Conservation (phyloP, 1,139 yeast species). For the Debaryomycetaceae sp. region DNA sequence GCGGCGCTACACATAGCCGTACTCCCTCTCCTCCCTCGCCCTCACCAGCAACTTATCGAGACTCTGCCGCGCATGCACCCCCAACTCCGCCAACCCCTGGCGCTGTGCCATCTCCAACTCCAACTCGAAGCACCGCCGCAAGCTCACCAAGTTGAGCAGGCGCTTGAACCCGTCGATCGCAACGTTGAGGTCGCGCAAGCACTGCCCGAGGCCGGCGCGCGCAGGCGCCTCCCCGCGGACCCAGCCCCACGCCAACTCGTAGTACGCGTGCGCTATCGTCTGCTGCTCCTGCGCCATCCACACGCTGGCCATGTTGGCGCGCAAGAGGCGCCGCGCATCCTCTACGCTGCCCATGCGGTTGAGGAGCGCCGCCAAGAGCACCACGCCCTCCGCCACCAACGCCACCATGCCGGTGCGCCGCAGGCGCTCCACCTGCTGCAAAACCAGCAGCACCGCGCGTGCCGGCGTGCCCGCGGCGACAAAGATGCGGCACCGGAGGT, state of each 20-base stretch:
- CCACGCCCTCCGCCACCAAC: constrained; percentile 36
- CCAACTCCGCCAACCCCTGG: constrained; percentile 23
- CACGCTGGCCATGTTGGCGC: constrained; percentile 36
- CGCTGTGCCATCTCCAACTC: constrained; percentile 30
- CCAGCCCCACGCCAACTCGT: constrained; percentile 29
- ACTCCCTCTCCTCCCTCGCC: constrained; percentile 26
- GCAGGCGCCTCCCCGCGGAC: constrained; percentile 8
- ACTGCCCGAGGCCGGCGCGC: constrained; percentile 16
- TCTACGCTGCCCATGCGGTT: constrained; percentile 27
- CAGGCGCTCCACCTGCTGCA: constrained; percentile 42
- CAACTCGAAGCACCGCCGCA: constrained; percentile 25
- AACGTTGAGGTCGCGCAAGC: constrained; percentile 33
- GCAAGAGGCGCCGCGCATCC: constrained; percentile 35
- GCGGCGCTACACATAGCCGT: constrained; percentile 23
- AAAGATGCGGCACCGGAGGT: constrained; percentile 41
- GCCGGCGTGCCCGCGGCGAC: constrained; percentile 32
- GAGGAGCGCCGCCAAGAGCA: constrained; percentile 35
- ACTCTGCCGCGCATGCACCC: constrained; percentile 29
- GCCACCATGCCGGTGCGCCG: constrained; percentile 35
- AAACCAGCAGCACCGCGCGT: constrained; percentile 38
- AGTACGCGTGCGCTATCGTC: constrained; percentile 33
- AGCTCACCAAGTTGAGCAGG: constrained; percentile 25
- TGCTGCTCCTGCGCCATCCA: constrained; percentile 30
- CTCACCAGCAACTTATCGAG: constrained; percentile 26
- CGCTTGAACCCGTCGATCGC: constrained; percentile 43